Percentiles rank a stretch among this genome's conserved stretches.
These are phyloP conservation scores for Fusarium tupiense DNA, from an alignment of 2,329 filamentous ascomycete genomes.

Conservation along the genomic window DNA sequence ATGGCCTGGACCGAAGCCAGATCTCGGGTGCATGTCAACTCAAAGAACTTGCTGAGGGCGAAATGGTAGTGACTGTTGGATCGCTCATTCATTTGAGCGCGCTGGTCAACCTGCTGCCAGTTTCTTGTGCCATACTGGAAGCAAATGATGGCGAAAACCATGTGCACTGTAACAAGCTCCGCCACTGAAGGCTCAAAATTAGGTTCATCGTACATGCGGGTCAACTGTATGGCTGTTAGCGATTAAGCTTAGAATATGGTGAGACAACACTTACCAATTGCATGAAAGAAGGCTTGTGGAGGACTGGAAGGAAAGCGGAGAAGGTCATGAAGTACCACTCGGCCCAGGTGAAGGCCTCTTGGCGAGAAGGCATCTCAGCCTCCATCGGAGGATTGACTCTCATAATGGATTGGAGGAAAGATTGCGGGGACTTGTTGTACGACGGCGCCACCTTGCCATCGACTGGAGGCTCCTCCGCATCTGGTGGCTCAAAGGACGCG, in stretches of 20 bases:
- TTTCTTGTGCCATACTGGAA: conserved; percentile 82
- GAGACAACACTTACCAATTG: conserved; percentile 62
- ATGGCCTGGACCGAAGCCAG: conserved; percentile 78
- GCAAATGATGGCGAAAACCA: conserved; percentile 81
- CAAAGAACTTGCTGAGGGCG: conserved; percentile 73
- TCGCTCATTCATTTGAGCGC: conserved; percentile 66
- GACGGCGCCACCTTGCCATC: conserved; percentile 56
- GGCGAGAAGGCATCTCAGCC: conserved; percentile 69
- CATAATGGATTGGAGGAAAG: conserved; percentile 73
- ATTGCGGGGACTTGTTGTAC: conserved; percentile 78
- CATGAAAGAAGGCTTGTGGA: conserved; percentile 82
- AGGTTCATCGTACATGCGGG: conserved; percentile 75
- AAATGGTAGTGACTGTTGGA: conserved; percentile 85
- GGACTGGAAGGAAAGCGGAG: conserved; percentile 75
- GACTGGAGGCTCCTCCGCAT: conserved; percentile 66
- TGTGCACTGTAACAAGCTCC: conserved; percentile 77
- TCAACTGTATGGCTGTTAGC: conserved; percentile 56
- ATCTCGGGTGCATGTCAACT: conserved; percentile 69
- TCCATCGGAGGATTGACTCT: conserved; percentile 67
- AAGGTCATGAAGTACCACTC: conserved; percentile 81
- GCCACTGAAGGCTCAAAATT: conserved; percentile 69
- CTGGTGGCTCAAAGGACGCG: conserved; percentile 73
- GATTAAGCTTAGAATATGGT: background rate
- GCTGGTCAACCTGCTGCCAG: conserved; percentile 62
- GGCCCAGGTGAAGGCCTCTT: conserved; percentile 74